A percentile compares a stretch with the other conserved stretches of the same genome.
These are phyloP conservation scores for Cercospora berteroae DNA, from an alignment of 2,329 filamentous ascomycete genomes.

Conservation along the genomic window DNA sequence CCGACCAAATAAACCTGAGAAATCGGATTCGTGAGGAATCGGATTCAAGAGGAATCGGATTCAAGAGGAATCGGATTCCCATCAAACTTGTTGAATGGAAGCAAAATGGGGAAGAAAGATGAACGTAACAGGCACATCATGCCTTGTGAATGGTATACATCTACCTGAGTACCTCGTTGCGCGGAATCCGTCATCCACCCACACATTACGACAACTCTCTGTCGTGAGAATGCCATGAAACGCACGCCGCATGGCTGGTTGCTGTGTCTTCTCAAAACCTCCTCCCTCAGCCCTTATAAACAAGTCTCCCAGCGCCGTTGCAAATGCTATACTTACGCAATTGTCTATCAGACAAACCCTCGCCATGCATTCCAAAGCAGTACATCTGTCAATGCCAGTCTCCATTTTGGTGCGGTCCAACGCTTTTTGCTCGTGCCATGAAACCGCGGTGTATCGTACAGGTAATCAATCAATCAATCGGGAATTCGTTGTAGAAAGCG, in stretches of 20 bases:
- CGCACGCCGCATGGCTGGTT: not conserved
- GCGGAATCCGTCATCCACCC: not conserved
- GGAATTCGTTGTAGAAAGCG: not conserved
- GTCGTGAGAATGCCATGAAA: not conserved
- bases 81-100: not conserved
- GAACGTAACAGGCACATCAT: not conserved
- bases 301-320: not conserved
- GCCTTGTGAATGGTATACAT: not conserved
- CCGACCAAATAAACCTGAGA: not conserved
- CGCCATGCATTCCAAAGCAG: conserved; percentile 7
- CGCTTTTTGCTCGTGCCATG: not conserved
- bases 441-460: conserved; percentile 5
- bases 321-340: conserved; percentile 1
- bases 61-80: not conserved
- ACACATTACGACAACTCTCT: not conserved
- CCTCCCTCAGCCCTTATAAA: not conserved
- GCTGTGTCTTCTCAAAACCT: not conserved
- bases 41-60: too few species aligned
- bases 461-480: conserved; percentile 4
- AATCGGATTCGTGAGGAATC: not conserved
- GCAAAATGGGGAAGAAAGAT: not conserved
- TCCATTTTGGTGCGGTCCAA: not conserved
- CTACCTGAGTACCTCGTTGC: not conserved
- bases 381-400: not conserved
- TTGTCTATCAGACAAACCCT: conserved; percentile 8